Base-by-base conservation (phyloP, 352 stramenopile genomes). In the Phytophthora citricola region DNA sequence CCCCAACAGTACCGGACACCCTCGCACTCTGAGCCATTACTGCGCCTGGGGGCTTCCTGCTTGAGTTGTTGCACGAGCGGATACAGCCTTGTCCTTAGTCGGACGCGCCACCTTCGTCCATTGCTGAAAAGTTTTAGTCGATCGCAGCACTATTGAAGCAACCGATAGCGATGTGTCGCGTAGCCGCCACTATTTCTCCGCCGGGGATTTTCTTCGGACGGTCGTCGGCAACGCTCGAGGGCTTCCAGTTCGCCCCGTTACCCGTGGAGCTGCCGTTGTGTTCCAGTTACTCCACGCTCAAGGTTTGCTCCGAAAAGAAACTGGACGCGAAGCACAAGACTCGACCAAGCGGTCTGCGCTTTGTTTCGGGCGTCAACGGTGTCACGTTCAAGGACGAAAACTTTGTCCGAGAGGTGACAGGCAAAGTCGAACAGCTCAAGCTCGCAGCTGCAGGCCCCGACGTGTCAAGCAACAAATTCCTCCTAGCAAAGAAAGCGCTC, bases 181-280 rank as follows among this genome's bases (percentile, higher is more conserved):
- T 32, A 4, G 1, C 29, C 5, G 29, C 29, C 5, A 41, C 17
- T 6, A 59, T 50, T 24, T 10, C 49, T 24, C 52, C 52, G 6
- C 41, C 38, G n/a, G 52, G n/a, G 9, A 27, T 40, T 59, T 51
- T 59, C 15, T 50, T 51, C 40, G 51, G 50, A 17, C 53, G 40
- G 8, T 49, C 52, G 6, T 52, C 53, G 4, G 41, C 27, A 26
- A 50, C 26, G 17, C 8, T 50, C 22, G 32, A 17, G 11, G 40
- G 38, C 2, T 44, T 43, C 17, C 27, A 41, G 7, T 46, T 52
- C 29, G 17, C 43, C 14, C 39, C n/a, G 4, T 20, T 26, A 15
- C 38, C 51, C 12, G 52, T 59, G 9, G 26, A 29, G 9, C 22
- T 48, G 7, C 39, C 39, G 17, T 20, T 58, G 14, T 58, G 51